Percentiles rank a stretch among this genome's conserved stretches.
Conservation (phyloP, 192 early-diverging fungal genomes). For the Allomyces javanicus region DNA sequence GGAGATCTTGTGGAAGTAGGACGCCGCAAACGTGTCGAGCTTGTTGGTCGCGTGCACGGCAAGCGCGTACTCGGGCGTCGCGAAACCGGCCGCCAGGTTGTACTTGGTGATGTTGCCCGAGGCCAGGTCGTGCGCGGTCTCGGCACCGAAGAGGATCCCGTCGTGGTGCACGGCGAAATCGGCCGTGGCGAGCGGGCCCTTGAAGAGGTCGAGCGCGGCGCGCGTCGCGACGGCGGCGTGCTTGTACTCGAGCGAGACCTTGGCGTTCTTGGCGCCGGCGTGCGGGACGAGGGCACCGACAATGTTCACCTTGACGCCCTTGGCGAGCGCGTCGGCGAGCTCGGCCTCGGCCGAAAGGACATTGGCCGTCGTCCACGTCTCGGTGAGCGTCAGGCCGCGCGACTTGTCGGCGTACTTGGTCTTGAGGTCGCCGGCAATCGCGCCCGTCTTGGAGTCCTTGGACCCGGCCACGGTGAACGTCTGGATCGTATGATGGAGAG, state of each 20-base stretch:
- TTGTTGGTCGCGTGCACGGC: constrained; percentile 80
- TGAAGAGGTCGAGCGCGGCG: constrained; percentile 79
- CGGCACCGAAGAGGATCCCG: constrained; percentile 78
- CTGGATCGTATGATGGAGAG: constrained; percentile 16
- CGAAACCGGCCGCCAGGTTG: constrained; percentile 72
- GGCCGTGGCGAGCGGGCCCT: constrained; percentile 71
- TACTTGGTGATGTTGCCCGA: constrained; percentile 76
- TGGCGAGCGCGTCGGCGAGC: constrained; percentile 78
- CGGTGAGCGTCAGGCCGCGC: constrained; percentile 85
- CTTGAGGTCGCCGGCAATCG: constrained; percentile 90
- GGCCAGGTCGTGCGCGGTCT: constrained; percentile 81
- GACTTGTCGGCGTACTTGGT: constrained; percentile 91
- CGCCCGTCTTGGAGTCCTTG: constrained; percentile 88
- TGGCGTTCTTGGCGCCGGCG: constrained; percentile 58
- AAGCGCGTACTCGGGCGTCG: constrained; percentile 68
- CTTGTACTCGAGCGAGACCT: constrained; percentile 81
- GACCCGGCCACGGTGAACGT: constrained; percentile 86
- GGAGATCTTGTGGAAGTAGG: constrained; percentile 94
- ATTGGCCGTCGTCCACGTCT: constrained; percentile 92
- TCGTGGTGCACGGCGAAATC: constrained; percentile 77
- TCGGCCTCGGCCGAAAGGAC: constrained; percentile 80
- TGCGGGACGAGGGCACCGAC: constrained; percentile 63
- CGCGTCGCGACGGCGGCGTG: constrained; percentile 83
- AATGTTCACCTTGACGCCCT: constrained; percentile 91
- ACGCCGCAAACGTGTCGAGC: constrained; percentile 68